Conservation (phyloP, 164 flowering plant genomes). For the Houttuynia cordata region DNA sequence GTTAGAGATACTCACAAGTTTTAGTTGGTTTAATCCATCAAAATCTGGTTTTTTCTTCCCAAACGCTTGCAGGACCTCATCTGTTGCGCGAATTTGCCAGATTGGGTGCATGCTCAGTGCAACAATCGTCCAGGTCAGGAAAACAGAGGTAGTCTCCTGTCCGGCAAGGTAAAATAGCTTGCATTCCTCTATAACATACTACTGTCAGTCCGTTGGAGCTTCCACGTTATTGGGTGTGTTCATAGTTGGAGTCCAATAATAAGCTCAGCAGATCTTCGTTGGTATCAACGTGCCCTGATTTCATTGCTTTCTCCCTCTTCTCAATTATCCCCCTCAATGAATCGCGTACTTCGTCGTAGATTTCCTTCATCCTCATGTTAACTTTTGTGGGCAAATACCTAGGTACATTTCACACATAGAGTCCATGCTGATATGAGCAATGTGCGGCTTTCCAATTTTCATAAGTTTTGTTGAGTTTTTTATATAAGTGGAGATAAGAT, state of each 20-base stretch:
- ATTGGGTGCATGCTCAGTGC: background rate
- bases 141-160: too few species aligned
- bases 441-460: too few species aligned
- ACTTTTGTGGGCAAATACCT: constrained; percentile 18
- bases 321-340: background rate
- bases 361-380: constrained; percentile 16
- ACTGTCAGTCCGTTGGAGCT: constrained; percentile 15
- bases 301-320: constrained; percentile 7
- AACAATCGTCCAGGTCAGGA: background rate
- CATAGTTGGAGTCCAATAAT: background rate
- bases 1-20: background rate
- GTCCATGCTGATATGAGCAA: too few species aligned
- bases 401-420: background rate
- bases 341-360: constrained; percentile 7
- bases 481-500: background rate
- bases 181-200: background rate
- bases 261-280: too few species aligned
- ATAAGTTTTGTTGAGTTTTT: too few species aligned
- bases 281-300: background rate
- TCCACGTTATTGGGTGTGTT: background rate
- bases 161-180: background rate
- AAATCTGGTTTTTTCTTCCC: background rate
- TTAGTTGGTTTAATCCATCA: background rate
- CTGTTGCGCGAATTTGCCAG: background rate
- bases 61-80: background rate